These are phyloP conservation scores for Penicillium hordei DNA, from an alignment of 2,329 filamentous ascomycete species.

Conservation along the genomic window DNA sequence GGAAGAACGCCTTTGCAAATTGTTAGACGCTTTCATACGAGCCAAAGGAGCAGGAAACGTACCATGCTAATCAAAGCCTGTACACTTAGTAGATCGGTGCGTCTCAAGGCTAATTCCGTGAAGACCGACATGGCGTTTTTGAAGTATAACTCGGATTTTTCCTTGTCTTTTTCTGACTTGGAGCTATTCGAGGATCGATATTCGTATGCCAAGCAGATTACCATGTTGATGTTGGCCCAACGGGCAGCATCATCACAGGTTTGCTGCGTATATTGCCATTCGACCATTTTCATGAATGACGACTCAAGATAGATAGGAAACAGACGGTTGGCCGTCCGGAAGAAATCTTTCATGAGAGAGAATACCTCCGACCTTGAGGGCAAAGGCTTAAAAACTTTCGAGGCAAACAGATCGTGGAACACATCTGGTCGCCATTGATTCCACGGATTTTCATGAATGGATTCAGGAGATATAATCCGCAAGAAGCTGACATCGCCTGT, in stretches of 20 bases:
- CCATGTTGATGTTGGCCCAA: constrained; percentile 94
- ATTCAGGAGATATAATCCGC: constrained; percentile 78
- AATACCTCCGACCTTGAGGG: constrained; percentile 83
- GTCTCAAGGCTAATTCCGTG: constrained; percentile 85
- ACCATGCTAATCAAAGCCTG: constrained; percentile 88
- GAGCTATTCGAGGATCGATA: constrained; percentile 89
- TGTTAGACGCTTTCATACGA: background rate
- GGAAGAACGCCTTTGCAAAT: constrained; percentile 64
- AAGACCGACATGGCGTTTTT: constrained; percentile 95
- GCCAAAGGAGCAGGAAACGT: constrained; percentile 14
- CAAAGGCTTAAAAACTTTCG: constrained; percentile 74
- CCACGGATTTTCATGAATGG: constrained; percentile 84
- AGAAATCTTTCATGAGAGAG: constrained; percentile 83
- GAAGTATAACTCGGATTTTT: constrained; percentile 87
- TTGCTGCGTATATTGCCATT: constrained; percentile 86
- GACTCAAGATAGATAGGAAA: constrained; percentile 94
- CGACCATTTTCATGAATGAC: constrained; percentile 93
- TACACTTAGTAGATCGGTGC: constrained; percentile 87
- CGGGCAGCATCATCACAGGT: constrained; percentile 91
- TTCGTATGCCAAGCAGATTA: constrained; percentile 82
- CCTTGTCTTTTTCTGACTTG: constrained; percentile 81
- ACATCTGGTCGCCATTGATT: constrained; percentile 95
- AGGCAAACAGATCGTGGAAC: constrained; percentile 83
- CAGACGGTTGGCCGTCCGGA: constrained; percentile 96
- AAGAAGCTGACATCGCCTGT: constrained; percentile 91